phyloP scores from a whole-genome alignment of 495 filamentous ascomycete genomes.

The Trichoderma gamsii region DNA sequence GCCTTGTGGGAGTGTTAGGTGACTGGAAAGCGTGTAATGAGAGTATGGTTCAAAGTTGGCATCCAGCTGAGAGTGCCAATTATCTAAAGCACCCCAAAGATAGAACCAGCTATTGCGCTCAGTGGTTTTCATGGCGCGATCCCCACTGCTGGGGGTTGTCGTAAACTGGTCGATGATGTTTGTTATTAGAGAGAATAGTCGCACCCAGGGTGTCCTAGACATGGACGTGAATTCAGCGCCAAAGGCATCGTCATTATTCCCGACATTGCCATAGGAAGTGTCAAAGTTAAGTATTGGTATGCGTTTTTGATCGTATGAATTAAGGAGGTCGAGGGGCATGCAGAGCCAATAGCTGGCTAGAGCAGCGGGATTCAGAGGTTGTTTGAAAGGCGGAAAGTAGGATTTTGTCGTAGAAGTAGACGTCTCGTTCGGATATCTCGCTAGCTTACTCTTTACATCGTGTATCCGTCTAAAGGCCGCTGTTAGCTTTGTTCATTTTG shows the following conservation, averaged over 20 bases:
- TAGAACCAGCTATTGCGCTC: not conserved
- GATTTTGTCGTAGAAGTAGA: not conserved
- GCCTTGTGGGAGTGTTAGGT: not conserved
- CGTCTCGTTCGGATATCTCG: not conserved
- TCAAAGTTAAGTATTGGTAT: not conserved
- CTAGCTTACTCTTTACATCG: not conserved
- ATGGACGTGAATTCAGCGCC: not conserved
- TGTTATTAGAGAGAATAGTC: not conserved
- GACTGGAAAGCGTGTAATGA: not conserved
- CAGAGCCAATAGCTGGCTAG: constrained; percentile 4
- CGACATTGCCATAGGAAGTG: not conserved
- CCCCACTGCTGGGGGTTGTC: not conserved
- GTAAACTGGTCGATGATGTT: not conserved
- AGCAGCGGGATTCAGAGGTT: not conserved
- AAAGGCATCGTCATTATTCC: not conserved
- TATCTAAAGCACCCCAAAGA: not conserved
- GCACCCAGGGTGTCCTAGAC: not conserved
- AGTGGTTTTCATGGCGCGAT: too few relatives aligned
- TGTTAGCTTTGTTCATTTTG: not conserved
- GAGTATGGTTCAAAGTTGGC: not conserved
- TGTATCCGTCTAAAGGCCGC: not conserved
- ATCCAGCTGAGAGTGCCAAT: not conserved
- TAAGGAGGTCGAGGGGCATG: not conserved
- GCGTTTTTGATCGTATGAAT: not conserved
- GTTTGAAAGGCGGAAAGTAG: not conserved